Evolutionary conservation across 306 rosid genomes (phyloP).

Genomic region (Cicer yamashitae): DNA sequence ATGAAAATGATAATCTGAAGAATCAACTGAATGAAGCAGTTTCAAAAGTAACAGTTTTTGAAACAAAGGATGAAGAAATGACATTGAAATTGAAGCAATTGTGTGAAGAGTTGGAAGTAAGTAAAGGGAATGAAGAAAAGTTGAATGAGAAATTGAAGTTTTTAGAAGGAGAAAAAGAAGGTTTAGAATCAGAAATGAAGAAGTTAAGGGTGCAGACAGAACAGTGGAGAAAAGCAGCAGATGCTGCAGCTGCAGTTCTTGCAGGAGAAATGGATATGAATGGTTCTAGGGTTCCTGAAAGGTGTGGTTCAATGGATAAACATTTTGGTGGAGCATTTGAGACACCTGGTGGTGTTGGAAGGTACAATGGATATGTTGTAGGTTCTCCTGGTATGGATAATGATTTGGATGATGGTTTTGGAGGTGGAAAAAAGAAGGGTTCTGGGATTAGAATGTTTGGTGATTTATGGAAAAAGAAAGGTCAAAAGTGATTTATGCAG

Average conservation of each 20-base stretch:
- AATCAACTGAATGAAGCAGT: conserved; percentile 59
- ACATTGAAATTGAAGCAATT: conserved; percentile 50
- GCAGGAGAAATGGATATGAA: conserved; percentile 73
- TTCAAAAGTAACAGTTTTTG: conserved; percentile 52
- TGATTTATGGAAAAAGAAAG: conserved; percentile 83
- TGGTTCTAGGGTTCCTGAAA: conserved; percentile 65
- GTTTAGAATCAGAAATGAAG: conserved; percentile 77
- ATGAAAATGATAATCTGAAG: conserved; percentile 60
- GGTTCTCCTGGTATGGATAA: conserved; percentile 72
- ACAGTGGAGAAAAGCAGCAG: conserved; percentile 93
- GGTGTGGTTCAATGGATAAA: conserved; percentile 91
- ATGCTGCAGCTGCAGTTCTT: conserved; percentile 89
- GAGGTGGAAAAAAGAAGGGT: conserved; percentile 74
- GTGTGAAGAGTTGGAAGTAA: conserved; percentile 62
- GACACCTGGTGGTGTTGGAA: conserved; percentile 63
- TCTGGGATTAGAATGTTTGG: conserved; percentile 85
- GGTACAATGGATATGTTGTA: conserved; percentile 68
- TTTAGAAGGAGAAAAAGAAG: conserved; percentile 64
- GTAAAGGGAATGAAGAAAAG: conserved; percentile 49
- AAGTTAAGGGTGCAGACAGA: conserved; percentile 84
- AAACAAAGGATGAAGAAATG: conserved; percentile 61
- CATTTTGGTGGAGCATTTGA: conserved; percentile 69
- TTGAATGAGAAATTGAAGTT: conserved; percentile 60
- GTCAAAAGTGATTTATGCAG: conserved; percentile 57
- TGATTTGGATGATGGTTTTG: conserved; percentile 71